Evolutionary conservation across 768 basidiomycete species (phyloP).

Genomic region (Crassisporium funariophilum): DNA sequence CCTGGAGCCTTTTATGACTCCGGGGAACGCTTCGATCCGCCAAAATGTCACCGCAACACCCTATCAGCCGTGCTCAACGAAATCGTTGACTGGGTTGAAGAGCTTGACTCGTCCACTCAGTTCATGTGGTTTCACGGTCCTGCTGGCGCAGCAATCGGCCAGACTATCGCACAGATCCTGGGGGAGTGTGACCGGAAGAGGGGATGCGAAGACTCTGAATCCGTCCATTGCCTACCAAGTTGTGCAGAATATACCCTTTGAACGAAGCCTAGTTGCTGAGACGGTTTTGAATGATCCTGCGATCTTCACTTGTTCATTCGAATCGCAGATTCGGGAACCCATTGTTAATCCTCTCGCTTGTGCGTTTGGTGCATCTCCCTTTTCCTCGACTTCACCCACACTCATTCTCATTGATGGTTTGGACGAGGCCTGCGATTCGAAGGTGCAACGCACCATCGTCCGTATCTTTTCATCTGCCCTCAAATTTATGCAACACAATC

Average conservation of each 20-base stretch:
- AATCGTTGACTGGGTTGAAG: neutral
- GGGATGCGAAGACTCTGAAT: neutral
- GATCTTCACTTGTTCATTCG: neutral
- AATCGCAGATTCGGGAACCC: neutral
- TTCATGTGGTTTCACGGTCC: slow-evolving; percentile 3
- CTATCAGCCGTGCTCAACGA: neutral
- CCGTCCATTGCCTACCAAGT: neutral
- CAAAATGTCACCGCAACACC: slow-evolving; percentile 1
- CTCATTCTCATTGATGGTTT: neutral
- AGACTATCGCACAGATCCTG: neutral
- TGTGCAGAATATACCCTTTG: neutral
- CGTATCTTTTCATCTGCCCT: neutral
- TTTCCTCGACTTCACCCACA: neutral
- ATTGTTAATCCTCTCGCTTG: neutral
- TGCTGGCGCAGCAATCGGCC: slow-evolving; percentile 1
- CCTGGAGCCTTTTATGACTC: slow-evolving; percentile 5
- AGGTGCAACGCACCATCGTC: neutral
- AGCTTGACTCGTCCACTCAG: neutral
- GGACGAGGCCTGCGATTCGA: neutral
- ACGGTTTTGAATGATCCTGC: neutral
- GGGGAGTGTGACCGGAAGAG: neutral
- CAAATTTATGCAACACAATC: neutral
- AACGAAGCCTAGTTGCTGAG: neutral
- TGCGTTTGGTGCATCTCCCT: neutral
- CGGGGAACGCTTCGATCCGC: slow-evolving; percentile 1